phyloP scores from a whole-genome alignment of 192 early-diverging fungal species.

The Podila clonocystis region DNA sequence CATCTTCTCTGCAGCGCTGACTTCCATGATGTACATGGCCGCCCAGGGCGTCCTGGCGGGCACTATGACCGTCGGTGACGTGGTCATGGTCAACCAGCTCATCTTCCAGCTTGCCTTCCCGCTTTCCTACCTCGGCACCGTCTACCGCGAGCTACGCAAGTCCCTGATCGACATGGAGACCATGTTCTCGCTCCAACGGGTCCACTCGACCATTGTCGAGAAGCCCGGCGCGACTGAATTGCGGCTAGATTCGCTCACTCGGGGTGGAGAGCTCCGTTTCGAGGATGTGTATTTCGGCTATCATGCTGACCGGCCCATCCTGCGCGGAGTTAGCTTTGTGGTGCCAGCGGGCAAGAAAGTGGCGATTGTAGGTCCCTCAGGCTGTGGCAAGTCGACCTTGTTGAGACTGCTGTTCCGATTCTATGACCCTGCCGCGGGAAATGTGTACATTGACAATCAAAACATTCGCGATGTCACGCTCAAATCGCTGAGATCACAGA shows the following conservation, averaged over 20 bases:
- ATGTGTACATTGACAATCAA: conserved; percentile 88
- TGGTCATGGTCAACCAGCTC: conserved; percentile 95
- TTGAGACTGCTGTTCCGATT: conserved; percentile 92
- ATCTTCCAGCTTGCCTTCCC: conserved; percentile 94
- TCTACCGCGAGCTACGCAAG: conserved; percentile 92
- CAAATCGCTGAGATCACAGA: conserved; percentile 76
- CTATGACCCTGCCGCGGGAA: conserved; percentile 87
- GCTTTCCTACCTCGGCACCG: conserved; percentile 90
- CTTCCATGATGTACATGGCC: conserved; percentile 92
- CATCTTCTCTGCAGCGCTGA: conserved; percentile 86
- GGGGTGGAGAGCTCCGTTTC: conserved; percentile 77
- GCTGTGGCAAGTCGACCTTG: conserved; percentile 91
- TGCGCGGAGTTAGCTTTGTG: conserved; percentile 72
- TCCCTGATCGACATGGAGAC: conserved; percentile 93
- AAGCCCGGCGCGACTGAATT: conserved; percentile 61
- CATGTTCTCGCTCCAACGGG: conserved; percentile 80
- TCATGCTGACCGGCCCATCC: conserved; percentile 51
- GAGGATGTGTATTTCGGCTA: conserved; percentile 89
- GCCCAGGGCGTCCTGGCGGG: conserved; percentile 81
- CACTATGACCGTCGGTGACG: conserved; percentile 87
- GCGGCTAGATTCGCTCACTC: conserved; percentile 11
- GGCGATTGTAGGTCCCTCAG: conserved; percentile 94
- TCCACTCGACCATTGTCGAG: conserved; percentile 46
- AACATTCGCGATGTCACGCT: conserved; percentile 82
- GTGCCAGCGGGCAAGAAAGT: conserved; percentile 88